phyloP scores from a whole-genome alignment of 1,284 basidiomycete genomes.

The Moesziomyces parantarcticus region DNA sequence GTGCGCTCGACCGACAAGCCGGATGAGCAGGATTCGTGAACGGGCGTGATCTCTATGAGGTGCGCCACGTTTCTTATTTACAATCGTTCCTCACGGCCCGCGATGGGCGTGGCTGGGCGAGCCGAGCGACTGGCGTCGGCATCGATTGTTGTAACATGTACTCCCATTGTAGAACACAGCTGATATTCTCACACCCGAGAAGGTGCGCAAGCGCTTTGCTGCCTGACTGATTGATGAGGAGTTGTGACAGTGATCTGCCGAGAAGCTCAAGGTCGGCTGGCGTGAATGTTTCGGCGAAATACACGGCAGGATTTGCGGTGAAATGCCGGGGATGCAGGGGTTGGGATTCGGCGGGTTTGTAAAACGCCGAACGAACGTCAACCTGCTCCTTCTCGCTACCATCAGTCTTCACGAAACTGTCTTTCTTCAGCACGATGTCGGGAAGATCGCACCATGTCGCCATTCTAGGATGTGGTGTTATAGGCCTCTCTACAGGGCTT shows the following conservation, averaged over 20 bases:
- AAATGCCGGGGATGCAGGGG: background rate
- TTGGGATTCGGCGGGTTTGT: too few species aligned
- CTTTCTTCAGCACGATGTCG: background rate
- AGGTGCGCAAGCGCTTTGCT: too few species aligned
- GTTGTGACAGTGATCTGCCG: background rate
- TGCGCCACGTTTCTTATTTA: conserved; percentile 1
- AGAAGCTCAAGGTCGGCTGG: background rate
- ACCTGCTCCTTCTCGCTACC: background rate
- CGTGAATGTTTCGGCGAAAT: conserved; percentile 10
- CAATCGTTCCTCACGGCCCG: conserved; percentile 1
- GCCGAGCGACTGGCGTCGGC: conserved; percentile 1
- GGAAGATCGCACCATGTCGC: conserved; percentile 13
- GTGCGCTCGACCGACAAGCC: conserved; percentile 37
- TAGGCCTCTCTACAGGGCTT: conserved; percentile 47
- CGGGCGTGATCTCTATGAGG: too few species aligned
- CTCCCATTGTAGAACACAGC: conserved; percentile 38
- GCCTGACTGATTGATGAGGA: background rate
- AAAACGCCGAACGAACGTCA: background rate
- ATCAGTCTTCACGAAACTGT: background rate
- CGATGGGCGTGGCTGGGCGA: conserved; percentile 15
- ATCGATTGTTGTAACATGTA: conserved; percentile 24
- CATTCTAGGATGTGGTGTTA: conserved; percentile 47
- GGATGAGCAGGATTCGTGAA: conserved; percentile 24
- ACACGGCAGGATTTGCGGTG: conserved; percentile 28
- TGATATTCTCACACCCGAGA: background rate